Evolutionary conservation across 495 filamentous ascomycete species (phyloP), one percentile per base, ranked within the genome.

Genomic region (Penicillium samsonianum): DNA sequence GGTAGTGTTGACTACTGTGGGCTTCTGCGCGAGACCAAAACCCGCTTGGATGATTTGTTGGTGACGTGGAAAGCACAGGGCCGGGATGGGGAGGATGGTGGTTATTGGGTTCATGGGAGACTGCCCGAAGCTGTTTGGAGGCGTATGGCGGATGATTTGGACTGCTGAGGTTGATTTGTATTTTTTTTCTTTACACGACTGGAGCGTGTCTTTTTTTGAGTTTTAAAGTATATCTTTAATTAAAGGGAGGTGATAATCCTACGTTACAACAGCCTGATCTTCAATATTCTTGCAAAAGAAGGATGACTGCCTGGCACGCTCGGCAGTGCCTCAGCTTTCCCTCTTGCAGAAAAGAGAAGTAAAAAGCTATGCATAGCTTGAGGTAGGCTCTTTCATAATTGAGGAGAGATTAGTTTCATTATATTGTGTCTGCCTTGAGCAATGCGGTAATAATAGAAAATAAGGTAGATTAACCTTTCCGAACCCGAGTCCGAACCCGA

Each of bases 1-100:
- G 54, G 54, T 2, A 33, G 54, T 42, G 54, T 57, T 7, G 54
- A 57, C 17, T 57, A 57, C 20, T 57, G 54, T 14, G 54, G 54
- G 2, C 17, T 50, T 43, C 8, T 57, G 23, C 44, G 54, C 7
- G 45, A 57, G 35, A 42, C 54, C 1, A 33, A 19, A 26, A 28
- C 20, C 6, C 44, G 50, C 31, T 22, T 57, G 35, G 54, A 57
- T 50, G 54, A 57, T 23, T 33, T 49, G 37, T 12, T 57, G 17
- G 54, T 57, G 46, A 57, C 54, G 23, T 57, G 54, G 45, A 57
- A 57, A 42, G 54, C 35, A 3, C 33, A 8, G 23, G 38, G 30
- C 1, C 17, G 3, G 22, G 54, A 43, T 4, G 54, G 38, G 17
- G 25, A 17, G n/a, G 45, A 49, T 7, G 54, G 54, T 8, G 54